Evolutionary conservation across 441 rosid species (phyloP).

Genomic region (Biscutella auriculata): DNA sequence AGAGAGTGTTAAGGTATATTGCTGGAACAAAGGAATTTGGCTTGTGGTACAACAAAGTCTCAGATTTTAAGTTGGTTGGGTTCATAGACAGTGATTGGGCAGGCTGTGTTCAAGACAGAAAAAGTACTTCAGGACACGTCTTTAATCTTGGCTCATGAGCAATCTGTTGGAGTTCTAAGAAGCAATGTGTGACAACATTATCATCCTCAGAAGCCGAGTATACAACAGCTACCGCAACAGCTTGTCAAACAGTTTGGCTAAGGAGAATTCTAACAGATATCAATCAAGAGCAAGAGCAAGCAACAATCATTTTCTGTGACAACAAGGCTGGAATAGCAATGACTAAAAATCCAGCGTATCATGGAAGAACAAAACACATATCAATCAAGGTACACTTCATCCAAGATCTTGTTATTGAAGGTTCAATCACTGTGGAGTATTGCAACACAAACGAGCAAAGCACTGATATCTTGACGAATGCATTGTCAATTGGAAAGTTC

Average conservation of each 20-base stretch:
- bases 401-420: not conserved
- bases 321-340: not conserved
- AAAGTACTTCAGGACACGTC: not conserved
- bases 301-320: not conserved
- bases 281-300: not conserved
- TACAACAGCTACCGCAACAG: not conserved
- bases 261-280: not conserved
- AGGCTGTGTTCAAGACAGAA: not conserved
- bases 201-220: not conserved
- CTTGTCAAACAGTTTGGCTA: not conserved
- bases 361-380: not conserved
- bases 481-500: too few species aligned
- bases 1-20: too few species aligned
- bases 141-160: not conserved
- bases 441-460: too few species aligned
- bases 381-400: not conserved
- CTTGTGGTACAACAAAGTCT: too few species aligned
- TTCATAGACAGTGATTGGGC: too few species aligned
- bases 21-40: too few species aligned
- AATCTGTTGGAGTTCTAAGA: not conserved
- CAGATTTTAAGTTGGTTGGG: too few species aligned
- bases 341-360: not conserved
- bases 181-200: not conserved
- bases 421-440: too few species aligned
- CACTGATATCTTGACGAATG: too few species aligned